phyloP scores from a whole-genome alignment of 1,284 basidiomycete species.

The Xerocomus minutiporus region DNA sequence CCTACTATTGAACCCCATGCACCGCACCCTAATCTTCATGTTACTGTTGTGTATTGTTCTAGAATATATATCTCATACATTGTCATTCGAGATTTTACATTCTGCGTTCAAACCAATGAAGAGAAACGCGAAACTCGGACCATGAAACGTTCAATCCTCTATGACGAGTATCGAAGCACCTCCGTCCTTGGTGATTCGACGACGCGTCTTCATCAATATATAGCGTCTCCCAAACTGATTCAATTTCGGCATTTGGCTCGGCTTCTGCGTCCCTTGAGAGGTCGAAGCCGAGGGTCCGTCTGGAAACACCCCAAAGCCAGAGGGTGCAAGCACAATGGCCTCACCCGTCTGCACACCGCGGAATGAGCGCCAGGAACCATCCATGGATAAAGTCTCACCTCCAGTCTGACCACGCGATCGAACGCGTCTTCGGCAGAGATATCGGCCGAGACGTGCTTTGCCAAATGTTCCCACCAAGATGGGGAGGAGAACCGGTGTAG shows the following conservation, averaged over 20 bases:
- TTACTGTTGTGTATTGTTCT: conserved; percentile 17
- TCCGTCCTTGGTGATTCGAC: conserved; percentile 57
- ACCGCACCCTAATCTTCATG: conserved; percentile 16
- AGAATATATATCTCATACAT: conserved; percentile 4
- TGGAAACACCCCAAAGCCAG: conserved; percentile 47
- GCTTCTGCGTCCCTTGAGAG: conserved; percentile 11
- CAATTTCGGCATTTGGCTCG: conserved; percentile 24
- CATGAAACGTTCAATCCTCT: conserved; percentile 14
- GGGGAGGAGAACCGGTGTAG: conserved; percentile 71
- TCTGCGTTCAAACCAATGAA: neutral
- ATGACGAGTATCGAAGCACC: conserved; percentile 57
- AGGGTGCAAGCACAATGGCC: conserved; percentile 59
- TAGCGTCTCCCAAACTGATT: conserved; percentile 51
- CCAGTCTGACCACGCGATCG: conserved; percentile 58
- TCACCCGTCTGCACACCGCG: conserved; percentile 50
- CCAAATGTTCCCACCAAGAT: conserved; percentile 66
- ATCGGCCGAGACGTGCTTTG: conserved; percentile 62
- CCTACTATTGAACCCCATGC: conserved; percentile 7
- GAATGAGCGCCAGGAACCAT: conserved; percentile 1
- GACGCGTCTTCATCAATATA: conserved; percentile 54
- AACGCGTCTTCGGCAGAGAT: conserved; percentile 55
- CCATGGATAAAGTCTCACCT: conserved; percentile 38
- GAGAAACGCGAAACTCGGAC: neutral
- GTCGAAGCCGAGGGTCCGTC: conserved; percentile 15
- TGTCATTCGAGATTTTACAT: neutral